Base-by-base conservation (phyloP, 352 stramenopile genomes). In the Thalassiosira hispida region DNA sequence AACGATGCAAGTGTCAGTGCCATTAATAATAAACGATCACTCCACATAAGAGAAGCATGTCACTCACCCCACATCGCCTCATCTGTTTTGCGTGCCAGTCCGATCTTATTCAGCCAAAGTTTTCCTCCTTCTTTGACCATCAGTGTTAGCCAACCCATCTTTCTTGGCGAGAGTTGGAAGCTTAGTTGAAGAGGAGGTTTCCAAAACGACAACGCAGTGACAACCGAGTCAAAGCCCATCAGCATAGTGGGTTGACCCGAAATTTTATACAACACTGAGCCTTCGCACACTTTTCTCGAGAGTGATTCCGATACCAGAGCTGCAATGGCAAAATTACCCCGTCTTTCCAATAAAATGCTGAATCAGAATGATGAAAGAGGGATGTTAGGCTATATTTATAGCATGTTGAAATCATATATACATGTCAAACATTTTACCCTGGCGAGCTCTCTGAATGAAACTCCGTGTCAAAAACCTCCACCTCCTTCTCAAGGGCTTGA, bases 61-160 rank as follows among this genome's bases (percentile, higher is more conserved):
- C 33, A 14, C 33, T 62, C 14, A 40, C 53, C 27, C 31, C 25
- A 61, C 11, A 33, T n/a, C 25, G 53, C 22, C 44, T 16, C 29
- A 46, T 35, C 25, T 18, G 44, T 38, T 9, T 52, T 63, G 16
- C 35, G 29, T 40, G 38, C 40, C 6, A 2, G 52, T 18, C 52
- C 52, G 4, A n/a, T 40, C 7, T 5, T 47, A 38, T 47, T 60
- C 62, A 64, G 66, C 31, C 72, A 52, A 35, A 51, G 52, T 14
- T 47, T 42, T 14, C 16, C 55, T 0, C 33, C 33, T 63, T 60
- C 52, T 18, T 75, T 72, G 33, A 75, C 53, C 14, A 81, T 68
- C 35, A 81, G 63, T 20, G 31, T 62, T 25, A 81, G 27, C 73
- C 73, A 81, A 22, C 73, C 73, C 73, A 81, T 81, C 47, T 73